Base-by-base conservation (phyloP, 2,329 filamentous ascomycete genomes). In the Clarireedia paspali region DNA sequence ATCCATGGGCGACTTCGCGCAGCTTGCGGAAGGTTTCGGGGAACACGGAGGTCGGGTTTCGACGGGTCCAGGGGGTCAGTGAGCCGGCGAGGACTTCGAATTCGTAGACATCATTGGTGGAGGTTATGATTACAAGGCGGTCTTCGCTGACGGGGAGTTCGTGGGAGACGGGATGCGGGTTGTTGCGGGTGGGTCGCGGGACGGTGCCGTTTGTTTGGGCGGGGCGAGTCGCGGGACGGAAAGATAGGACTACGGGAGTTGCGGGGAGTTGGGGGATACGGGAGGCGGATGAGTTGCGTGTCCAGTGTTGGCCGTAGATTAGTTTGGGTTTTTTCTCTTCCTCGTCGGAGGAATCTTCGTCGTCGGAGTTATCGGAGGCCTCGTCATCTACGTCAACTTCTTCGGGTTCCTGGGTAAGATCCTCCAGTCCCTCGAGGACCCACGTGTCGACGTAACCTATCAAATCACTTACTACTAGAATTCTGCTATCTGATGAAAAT, bases 381-480 rank as follows among this genome's bases (percentile, higher is more conserved):
- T 72, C 69, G 67, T 72, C 64, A 59, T 73, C 70, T 39, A 30
- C 52, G n/a, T 34, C 15, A 68, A 61, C 67, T 30, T 70, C 65
- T 17, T 61, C 60, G 45, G 53, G 67, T 39, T 72, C 68, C 23
- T 75, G 72, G 14, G 71, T 73, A 2, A 67, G 60, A 61, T 82
- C 78, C 63, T 80, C 75, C 58, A 79, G 70, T 39, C 79, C 79
- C 66, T 82, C 78, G 54, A 95, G 72, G 1, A 90, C 74, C 88
- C 91, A 99, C 17, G 86, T 90, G 67, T 97, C 91, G 34, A 97
- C 77, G 70, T 85, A 90, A 45, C 94, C 94, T 45, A 87, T 85
- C 52, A 96, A 72, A 69, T 96, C 92, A 48, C 87, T 85, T 30
- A 85, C 82, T 7, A 87, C 91, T 47, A 97, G 74, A 60, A 95